phyloP scores from a whole-genome alignment of 2,329 filamentous ascomycete genomes.

The Cercospora zeina region DNA sequence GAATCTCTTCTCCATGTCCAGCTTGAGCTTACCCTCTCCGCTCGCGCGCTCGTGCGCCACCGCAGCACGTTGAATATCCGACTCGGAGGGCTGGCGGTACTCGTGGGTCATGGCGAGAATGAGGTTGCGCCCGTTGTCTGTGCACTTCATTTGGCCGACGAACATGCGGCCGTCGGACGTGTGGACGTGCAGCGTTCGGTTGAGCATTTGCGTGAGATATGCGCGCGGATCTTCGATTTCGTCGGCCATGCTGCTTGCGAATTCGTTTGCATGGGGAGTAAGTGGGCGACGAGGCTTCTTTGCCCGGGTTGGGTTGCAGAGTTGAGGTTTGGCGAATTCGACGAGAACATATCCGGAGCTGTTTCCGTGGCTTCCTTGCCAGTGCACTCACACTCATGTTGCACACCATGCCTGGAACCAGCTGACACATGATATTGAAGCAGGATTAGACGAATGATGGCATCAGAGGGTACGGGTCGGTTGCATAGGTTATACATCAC shows the following conservation, averaged over 20 bases:
- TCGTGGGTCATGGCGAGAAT: slow-evolving; percentile 85
- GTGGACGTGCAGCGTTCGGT: slow-evolving; percentile 73
- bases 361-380: background rate
- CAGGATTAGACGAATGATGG: too few species aligned
- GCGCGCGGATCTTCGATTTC: slow-evolving; percentile 26
- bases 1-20: slow-evolving; percentile 80
- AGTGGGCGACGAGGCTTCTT: background rate
- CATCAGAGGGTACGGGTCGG: background rate
- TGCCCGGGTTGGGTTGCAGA: background rate
- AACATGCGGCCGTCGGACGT: slow-evolving; percentile 86
- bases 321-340: background rate
- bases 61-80: slow-evolving; percentile 46
- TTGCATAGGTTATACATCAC: background rate
- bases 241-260: slow-evolving; percentile 14
- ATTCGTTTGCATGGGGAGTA: background rate
- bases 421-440: too few species aligned
- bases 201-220: slow-evolving; percentile 40
- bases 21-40: slow-evolving; percentile 48
- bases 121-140: slow-evolving; percentile 80
- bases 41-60: slow-evolving; percentile 38
- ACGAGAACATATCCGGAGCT: background rate
- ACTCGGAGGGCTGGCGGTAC: slow-evolving; percentile 69
- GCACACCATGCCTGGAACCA: too few species aligned
- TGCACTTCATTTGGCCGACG: slow-evolving; percentile 89
- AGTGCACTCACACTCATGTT: background rate